phyloP scores from a whole-genome alignment of 208 protist genomes.

The Trypanosoma melophagium region DNA sequence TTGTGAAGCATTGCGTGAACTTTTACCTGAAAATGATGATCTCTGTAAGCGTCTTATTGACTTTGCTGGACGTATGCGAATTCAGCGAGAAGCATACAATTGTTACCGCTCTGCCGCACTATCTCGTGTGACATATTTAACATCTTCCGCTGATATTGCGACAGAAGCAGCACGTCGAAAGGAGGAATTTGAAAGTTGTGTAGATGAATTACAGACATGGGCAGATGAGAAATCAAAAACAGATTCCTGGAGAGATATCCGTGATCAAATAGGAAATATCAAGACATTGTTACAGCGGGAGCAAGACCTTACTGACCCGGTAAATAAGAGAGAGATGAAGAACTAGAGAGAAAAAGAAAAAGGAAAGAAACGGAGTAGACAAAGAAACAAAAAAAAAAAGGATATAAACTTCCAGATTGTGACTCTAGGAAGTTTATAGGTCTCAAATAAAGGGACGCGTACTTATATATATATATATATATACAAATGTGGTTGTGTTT shows the following conservation, averaged over 20 bases:
- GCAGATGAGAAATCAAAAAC: conserved; percentile 54
- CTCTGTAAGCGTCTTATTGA: conserved; percentile 40
- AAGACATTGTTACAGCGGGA: conserved; percentile 68
- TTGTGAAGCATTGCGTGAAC: conserved; percentile 13
- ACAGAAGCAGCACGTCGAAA: conserved; percentile 66
- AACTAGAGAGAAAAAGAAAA: conserved; percentile 2
- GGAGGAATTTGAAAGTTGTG: conserved; percentile 70
- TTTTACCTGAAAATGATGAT: conserved; percentile 27
- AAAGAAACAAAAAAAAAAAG: conserved; percentile 2
- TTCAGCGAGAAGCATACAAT: conserved; percentile 61
- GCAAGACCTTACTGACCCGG: conserved; percentile 29
- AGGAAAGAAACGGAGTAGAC: not conserved
- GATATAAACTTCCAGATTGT: no score
- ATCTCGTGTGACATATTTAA: conserved; percentile 74
- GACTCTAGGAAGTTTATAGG: no score
- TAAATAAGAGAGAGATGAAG: no score
- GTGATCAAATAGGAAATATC: conserved; percentile 69
- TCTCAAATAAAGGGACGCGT: no score
- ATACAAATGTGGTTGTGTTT: conserved; percentile 8
- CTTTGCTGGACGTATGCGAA: conserved; percentile 58
- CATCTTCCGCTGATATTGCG: conserved; percentile 47
- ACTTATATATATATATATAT: no score
- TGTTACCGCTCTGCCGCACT: conserved; percentile 73
- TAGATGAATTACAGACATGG: conserved; percentile 78
- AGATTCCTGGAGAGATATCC: conserved; percentile 78